These are phyloP conservation scores for Jackrogersella minutella DNA, from an alignment of 495 filamentous ascomycete species.

Conservation along the genomic window DNA sequence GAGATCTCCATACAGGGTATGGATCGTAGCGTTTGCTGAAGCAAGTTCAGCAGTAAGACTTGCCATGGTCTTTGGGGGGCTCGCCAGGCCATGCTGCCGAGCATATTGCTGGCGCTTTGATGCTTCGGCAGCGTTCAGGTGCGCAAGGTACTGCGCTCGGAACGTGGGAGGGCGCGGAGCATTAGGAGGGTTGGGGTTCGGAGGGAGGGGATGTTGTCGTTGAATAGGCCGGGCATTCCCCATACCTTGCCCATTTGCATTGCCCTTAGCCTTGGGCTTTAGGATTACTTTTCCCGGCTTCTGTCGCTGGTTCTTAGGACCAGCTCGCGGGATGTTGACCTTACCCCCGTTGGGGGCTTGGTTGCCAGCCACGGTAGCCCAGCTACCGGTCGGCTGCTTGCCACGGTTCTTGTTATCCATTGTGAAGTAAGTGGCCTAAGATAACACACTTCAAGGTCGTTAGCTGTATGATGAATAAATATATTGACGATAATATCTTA, in stretches of 20 bases:
- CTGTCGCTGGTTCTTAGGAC: too few species aligned
- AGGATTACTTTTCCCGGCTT: background rate
- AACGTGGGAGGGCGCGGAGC: background rate
- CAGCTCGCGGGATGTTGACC: background rate
- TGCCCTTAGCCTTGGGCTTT: background rate
- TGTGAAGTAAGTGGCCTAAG: too few species aligned
- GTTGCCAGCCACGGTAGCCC: background rate
- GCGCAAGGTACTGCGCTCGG: background rate
- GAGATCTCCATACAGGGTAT: conserved; percentile 7
- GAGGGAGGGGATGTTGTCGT: too few species aligned
- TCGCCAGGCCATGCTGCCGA: too few species aligned
- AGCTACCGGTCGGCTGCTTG: background rate
- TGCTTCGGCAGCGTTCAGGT: background rate
- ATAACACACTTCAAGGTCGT: too few species aligned
- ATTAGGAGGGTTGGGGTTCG: background rate
- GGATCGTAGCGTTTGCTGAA: background rate
- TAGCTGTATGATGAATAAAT: too few species aligned
- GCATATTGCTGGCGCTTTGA: too few species aligned
- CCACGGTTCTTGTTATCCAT: too few species aligned
- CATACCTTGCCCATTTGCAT: background rate
- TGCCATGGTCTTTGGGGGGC: background rate
- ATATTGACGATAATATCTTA: too few species aligned
- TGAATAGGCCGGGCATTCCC: background rate
- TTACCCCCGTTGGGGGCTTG: background rate
- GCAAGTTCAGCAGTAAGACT: background rate